A percentile compares a stretch with the other conserved stretches of the same genome.
Evolutionary conservation across 1,284 basidiomycete genomes (phyloP).

Genomic region (Heterobasidion occidentale): DNA sequence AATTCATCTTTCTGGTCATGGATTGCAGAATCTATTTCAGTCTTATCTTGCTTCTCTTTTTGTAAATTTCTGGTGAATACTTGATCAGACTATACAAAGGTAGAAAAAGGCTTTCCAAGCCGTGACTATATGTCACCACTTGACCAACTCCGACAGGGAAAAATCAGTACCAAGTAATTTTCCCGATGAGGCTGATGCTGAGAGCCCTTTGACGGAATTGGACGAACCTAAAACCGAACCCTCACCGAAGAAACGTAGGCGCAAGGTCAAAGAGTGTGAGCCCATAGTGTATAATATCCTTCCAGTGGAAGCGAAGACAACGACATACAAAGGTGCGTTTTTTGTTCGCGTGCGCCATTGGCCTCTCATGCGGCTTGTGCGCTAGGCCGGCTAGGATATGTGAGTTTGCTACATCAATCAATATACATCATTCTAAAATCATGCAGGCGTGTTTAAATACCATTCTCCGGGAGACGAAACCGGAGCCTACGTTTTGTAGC

Average conservation of each 20-base stretch:
- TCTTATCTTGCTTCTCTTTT: too few relatives aligned
- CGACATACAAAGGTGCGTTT: constrained; percentile 54
- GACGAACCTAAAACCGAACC: constrained; percentile 10
- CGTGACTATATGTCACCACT: too few relatives aligned
- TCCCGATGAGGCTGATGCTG: background rate
- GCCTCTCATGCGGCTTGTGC: constrained; percentile 12
- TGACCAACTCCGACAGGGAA: too few relatives aligned
- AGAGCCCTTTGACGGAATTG: constrained; percentile 6
- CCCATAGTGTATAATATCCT: constrained; percentile 68
- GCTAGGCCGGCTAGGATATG: constrained; percentile 48
- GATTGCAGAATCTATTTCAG: too few relatives aligned
- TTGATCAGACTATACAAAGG: too few relatives aligned
- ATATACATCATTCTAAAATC: background rate
- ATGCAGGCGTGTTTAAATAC: constrained; percentile 83
- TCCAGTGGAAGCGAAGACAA: constrained; percentile 50
- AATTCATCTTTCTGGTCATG: too few relatives aligned
- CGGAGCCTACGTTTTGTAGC: constrained; percentile 70
- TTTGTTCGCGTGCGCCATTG: constrained; percentile 3
- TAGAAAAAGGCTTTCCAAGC: too few relatives aligned
- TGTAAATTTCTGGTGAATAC: too few relatives aligned
- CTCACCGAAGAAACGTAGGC: constrained; percentile 27
- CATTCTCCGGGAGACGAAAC: constrained; percentile 63
- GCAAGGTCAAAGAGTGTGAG: constrained; percentile 41
- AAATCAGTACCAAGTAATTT: too few relatives aligned
- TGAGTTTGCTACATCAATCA: constrained; percentile 5